Base-by-base conservation (phyloP, 139 green algal species). In the Bryopsis sp. region DNA sequence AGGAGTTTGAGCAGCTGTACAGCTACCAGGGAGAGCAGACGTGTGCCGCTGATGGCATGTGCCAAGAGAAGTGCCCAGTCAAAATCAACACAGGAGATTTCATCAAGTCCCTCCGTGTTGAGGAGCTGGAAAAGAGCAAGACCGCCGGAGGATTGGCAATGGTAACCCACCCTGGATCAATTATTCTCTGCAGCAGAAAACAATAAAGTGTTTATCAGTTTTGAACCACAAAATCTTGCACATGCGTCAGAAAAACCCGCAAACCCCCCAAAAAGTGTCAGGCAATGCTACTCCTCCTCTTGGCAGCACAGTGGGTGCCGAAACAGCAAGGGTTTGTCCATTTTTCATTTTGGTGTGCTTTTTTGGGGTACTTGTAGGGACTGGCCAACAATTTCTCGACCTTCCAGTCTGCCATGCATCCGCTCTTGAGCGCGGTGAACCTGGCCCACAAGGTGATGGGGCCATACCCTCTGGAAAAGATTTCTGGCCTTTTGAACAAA, bases 11-110 rank as follows among this genome's bases (percentile, higher is more conserved):
- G 70, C 39, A 65, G 47, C 76, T 77, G 46, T 95, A 80, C 39
- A 77, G 81, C 54, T 95, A 95, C 74, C 64, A 94, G 5, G 92
- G 91, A 15, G 74, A 95, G 63, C 78, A 84, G 34, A 98, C 92
- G 1, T 98, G 92, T 81, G 92, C 92, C 0, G 89, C 90, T 11
- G 92, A 97, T 74, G 92, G 92, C 82, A 97, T 97, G 92, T 97
- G 92, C 83, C 89, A 97, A 82, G 88, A 94, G 77, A 97, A 97
- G 85, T 98, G 92, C 86, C 92, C 92, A 2, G 92, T 98, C 4
- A 96, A 96, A 77, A 98, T 98, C 84, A 98, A 98, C 87, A 97
- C 92, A 3, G 92, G 92, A 26, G 87, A 93, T 68, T 79, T 97
- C 57, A 86, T 97, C 75, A 97, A 97, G 81, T 67, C 47, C 19